Conservation (phyloP, 108 stramenopile genomes). For the Fistulifera pelliculosa region DNA sequence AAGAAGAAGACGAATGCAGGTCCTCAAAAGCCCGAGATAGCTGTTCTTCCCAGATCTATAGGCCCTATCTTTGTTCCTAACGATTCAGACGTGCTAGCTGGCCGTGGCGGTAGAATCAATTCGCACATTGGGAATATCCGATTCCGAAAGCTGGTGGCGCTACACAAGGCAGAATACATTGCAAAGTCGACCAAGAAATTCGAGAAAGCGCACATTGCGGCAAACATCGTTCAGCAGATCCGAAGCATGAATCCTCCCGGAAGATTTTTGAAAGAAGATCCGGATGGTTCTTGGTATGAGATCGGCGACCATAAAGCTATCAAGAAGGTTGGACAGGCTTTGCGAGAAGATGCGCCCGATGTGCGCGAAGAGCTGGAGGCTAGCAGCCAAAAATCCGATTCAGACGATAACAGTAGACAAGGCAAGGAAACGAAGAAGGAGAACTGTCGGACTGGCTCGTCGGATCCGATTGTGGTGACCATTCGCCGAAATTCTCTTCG, state of each 20-base stretch:
- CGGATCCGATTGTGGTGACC: not conserved
- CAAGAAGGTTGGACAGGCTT: conserved; percentile 82
- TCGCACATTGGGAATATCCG: conserved; percentile 77
- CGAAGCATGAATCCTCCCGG: conserved; percentile 66
- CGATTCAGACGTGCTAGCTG: conserved; percentile 49
- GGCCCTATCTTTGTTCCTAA: conserved; percentile 42
- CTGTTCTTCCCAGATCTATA: conserved; percentile 36
- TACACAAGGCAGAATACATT: conserved; percentile 60
- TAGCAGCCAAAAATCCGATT: not conserved
- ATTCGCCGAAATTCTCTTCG: not conserved
- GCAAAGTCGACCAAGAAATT: conserved; percentile 65
- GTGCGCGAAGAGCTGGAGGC: conserved; percentile 50
- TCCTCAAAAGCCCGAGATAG: conserved; percentile 31
- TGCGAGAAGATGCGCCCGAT: conserved; percentile 75
- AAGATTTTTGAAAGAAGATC: conserved; percentile 76
- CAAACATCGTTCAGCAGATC: conserved; percentile 49
- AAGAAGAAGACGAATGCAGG: conserved; percentile 28
- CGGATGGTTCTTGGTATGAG: conserved; percentile 61
- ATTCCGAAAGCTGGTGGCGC: conserved; percentile 63
- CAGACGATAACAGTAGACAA: not conserved
- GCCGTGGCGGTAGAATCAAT: conserved; percentile 84
- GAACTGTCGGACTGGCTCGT: not conserved
- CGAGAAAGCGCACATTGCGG: conserved; percentile 78
- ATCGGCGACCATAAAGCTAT: conserved; percentile 82
- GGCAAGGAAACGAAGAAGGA: not conserved